Percentiles rank a stretch among this genome's conserved stretches.
phyloP scores from a whole-genome alignment of 805 yeast species.

The Starmerella floris region DNA sequence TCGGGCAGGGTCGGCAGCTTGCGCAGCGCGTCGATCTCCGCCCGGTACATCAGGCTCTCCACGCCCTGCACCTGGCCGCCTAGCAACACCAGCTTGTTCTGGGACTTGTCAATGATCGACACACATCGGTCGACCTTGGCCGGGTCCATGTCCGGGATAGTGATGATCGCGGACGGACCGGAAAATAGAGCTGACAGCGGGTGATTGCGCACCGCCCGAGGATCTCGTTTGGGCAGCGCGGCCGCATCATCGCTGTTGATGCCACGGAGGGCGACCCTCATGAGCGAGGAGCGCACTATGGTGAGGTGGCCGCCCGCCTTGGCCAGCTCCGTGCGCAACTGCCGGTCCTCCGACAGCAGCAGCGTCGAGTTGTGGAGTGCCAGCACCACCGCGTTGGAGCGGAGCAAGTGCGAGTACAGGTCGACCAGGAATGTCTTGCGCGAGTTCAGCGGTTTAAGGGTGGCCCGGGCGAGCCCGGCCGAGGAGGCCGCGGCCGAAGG shows the following conservation, averaged over 20 bases:
- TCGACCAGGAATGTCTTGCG: slow-evolving; percentile 83
- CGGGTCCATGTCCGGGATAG: slow-evolving; percentile 63
- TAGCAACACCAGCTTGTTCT: slow-evolving; percentile 62
- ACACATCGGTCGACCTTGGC: slow-evolving; percentile 45
- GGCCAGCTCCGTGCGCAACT: slow-evolving; percentile 46
- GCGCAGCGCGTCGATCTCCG: slow-evolving; percentile 47
- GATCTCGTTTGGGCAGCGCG: slow-evolving; percentile 29
- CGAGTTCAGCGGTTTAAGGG: slow-evolving; percentile 41
- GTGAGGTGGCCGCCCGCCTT: slow-evolving; percentile 58
- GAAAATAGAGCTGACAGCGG: slow-evolving; percentile 56
- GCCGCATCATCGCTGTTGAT: slow-evolving; percentile 65
- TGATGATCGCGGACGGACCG: slow-evolving; percentile 78
- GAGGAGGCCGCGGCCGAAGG: neutral
- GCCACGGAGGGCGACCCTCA: slow-evolving; percentile 65
- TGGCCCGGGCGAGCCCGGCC: slow-evolving; percentile 17
- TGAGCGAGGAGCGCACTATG: slow-evolving; percentile 53
- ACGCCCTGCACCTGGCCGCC: slow-evolving; percentile 69
- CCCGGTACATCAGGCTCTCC: slow-evolving; percentile 17
- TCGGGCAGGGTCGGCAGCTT: slow-evolving; percentile 57
- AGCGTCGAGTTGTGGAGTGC: slow-evolving; percentile 79
- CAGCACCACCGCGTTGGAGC: slow-evolving; percentile 53
- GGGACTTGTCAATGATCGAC: slow-evolving; percentile 45
- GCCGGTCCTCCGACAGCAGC: slow-evolving; percentile 51
- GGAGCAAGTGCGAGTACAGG: slow-evolving; percentile 57
- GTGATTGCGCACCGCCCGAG: slow-evolving; percentile 32